Percentiles rank a stretch among this genome's conserved stretches.
These are phyloP conservation scores for Aschersonia sp. DNA, from an alignment of 2,329 filamentous ascomycete species.

Conservation along the genomic window DNA sequence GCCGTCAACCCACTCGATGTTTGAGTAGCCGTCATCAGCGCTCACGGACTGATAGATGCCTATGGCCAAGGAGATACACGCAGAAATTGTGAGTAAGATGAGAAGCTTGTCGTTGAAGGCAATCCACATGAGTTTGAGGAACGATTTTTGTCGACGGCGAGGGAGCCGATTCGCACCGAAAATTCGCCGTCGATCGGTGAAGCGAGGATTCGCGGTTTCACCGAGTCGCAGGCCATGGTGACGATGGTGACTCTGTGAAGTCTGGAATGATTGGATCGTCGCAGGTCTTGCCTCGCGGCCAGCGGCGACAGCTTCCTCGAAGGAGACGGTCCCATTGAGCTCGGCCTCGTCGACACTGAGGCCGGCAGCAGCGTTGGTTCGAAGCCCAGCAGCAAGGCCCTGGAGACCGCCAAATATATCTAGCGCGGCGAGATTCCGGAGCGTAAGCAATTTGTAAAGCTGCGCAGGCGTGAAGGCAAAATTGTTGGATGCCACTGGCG, in stretches of 20 bases:
- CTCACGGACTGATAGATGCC: conserved; percentile 61
- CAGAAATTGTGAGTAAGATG: conserved; percentile 56
- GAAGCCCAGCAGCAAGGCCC: conserved; percentile 36
- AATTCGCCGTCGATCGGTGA: conserved; percentile 49
- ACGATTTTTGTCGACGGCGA: conserved; percentile 53
- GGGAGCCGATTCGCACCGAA: conserved; percentile 46
- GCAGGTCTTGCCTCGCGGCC: conserved; percentile 17
- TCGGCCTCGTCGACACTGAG: conserved; percentile 34
- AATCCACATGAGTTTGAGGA: conserved; percentile 56
- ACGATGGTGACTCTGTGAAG: conserved; percentile 8
- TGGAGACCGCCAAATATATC: conserved; percentile 36
- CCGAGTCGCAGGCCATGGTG: conserved; percentile 15
- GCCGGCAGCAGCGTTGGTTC: conserved; percentile 30
- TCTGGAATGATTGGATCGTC: conserved; percentile 2
- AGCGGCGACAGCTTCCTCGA: conserved; percentile 32
- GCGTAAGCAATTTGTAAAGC: conserved; percentile 36
- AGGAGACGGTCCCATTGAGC: conserved; percentile 28
- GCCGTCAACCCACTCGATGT: conserved; percentile 70
- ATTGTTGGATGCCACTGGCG: conserved; percentile 19
- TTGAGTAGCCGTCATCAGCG: conserved; percentile 30
- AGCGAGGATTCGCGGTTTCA: conserved; percentile 12
- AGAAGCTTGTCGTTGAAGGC: conserved; percentile 73
- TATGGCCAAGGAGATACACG: conserved; percentile 58
- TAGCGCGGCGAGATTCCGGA: conserved; percentile 31
- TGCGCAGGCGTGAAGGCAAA: conserved; percentile 41